Conservation (phyloP, 1,139 yeast genomes). For the Keqinozyma sinolaborantium region DNA sequence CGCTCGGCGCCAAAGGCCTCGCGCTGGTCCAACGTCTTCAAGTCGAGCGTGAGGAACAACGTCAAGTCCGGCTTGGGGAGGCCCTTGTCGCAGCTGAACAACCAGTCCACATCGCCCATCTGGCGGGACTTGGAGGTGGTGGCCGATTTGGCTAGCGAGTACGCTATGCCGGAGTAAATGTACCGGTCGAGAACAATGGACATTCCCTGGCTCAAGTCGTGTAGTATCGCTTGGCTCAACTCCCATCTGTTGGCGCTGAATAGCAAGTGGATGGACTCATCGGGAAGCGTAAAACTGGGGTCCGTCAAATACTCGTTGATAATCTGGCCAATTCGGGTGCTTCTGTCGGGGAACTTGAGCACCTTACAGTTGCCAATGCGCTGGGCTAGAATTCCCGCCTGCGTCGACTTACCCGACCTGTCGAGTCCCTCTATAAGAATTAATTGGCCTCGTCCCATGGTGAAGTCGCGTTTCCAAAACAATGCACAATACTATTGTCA, state of each 20-base stretch:
- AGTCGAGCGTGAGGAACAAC: constrained; percentile 64
- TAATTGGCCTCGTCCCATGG: constrained; percentile 57
- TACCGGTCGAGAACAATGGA: constrained; percentile 79
- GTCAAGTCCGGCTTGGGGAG: constrained; percentile 85
- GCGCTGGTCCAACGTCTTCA: constrained; percentile 48
- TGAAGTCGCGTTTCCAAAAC: background rate
- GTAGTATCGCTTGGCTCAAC: constrained; percentile 44
- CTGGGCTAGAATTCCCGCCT: constrained; percentile 50
- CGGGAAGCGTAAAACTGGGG: constrained; percentile 47
- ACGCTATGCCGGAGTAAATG: constrained; percentile 90
- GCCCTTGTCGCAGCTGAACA: constrained; percentile 76
- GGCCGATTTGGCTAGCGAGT: constrained; percentile 71
- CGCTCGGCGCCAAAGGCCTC: constrained; percentile 91
- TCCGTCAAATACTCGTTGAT: constrained; percentile 72
- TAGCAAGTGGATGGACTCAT: constrained; percentile 79
- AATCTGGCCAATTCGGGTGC: constrained; percentile 75
- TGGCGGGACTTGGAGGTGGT: constrained; percentile 24
- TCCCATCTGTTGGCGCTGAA: constrained; percentile 98
- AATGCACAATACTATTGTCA: background rate
- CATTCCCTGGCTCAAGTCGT: constrained; percentile 48
- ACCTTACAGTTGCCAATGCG: constrained; percentile 42
- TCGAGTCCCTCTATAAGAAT: constrained; percentile 91
- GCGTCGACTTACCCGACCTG: constrained; percentile 93
- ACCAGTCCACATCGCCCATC: constrained; percentile 65
- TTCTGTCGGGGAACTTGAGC: constrained; percentile 82